These are phyloP conservation scores for Candida wancherniae DNA, from an alignment of 805 yeast species.

Conservation along the genomic window DNA sequence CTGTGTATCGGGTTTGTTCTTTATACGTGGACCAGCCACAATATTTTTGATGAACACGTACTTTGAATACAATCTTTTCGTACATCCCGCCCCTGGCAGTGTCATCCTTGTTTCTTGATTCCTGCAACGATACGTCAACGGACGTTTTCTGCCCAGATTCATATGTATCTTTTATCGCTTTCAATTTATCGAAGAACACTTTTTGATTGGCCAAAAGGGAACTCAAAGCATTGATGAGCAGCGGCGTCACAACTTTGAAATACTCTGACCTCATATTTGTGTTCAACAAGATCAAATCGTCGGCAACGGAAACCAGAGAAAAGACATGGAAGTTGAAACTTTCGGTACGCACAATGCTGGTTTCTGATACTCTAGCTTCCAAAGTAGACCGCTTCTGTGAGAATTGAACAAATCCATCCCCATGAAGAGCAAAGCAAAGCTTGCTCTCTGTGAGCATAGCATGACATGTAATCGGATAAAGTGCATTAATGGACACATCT, in stretches of 20 bases:
- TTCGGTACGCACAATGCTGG: slow-evolving; percentile 21
- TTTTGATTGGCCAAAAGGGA: slow-evolving; percentile 7
- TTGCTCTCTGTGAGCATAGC: no score
- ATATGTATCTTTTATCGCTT: slow-evolving; percentile 6
- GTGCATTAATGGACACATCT: no score
- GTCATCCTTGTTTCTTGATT: no score
- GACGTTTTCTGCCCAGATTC: no score
- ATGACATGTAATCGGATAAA: no score
- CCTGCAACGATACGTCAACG: no score
- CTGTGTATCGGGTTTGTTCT: slow-evolving; percentile 28
- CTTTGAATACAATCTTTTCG: slow-evolving; percentile 18
- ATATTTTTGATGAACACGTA: slow-evolving; percentile 28
- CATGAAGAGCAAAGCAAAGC: no score
- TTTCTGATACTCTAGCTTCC: slow-evolving; percentile 13
- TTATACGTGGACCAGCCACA: slow-evolving; percentile 31
- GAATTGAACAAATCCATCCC: slow-evolving; percentile 1
- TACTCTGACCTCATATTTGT: slow-evolving; percentile 24
- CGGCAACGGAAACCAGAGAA: slow-evolving; percentile 11
- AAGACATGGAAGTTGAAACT: slow-evolving; percentile 22
- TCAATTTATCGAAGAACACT: slow-evolving; percentile 8
- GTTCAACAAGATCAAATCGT: slow-evolving; percentile 12
- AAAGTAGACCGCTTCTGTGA: slow-evolving; percentile 14
- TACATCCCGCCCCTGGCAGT: no score
- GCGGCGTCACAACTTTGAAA: slow-evolving; percentile 26
- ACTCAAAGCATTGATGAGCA: slow-evolving; percentile 18